Evolutionary conservation across 495 filamentous ascomycete species (phyloP).

Genomic region (Podospora tetraspora): DNA sequence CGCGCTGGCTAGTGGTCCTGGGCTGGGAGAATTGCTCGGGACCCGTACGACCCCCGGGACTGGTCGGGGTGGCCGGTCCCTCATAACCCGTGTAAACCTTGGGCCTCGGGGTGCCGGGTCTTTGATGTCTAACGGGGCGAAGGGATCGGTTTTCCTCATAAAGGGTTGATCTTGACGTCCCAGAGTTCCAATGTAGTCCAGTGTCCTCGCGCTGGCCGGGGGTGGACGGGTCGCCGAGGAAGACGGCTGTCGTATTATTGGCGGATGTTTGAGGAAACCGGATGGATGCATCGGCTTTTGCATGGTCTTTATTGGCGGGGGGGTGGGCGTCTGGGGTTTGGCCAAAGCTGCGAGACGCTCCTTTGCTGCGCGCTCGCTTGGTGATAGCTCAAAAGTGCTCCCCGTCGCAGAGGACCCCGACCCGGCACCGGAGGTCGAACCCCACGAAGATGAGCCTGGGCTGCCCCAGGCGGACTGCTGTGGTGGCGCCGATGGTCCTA

Average conservation of each 20-base stretch:
- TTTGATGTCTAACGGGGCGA: neutral
- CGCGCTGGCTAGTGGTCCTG: neutral
- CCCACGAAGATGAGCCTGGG: neutral
- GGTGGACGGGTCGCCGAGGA: neutral
- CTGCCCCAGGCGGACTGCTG: neutral
- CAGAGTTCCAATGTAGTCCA: neutral
- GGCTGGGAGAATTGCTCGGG: too few species aligned
- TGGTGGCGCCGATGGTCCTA: neutral
- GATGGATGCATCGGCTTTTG: neutral
- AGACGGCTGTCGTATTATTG: neutral
- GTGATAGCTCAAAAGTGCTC: neutral
- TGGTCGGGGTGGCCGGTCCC: too few species aligned
- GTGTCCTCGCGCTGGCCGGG: neutral
- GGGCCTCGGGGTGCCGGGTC: neutral
- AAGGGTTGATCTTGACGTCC: neutral
- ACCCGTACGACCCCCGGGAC: too few species aligned
- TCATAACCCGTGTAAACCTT: neutral
- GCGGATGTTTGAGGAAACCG: neutral
- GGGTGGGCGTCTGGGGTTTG: neutral
- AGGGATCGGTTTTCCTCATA: neutral
- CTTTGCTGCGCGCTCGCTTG: neutral
- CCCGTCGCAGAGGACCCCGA: neutral
- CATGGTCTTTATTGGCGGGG: neutral
- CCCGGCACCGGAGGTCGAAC: neutral
- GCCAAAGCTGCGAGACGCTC: neutral